These are phyloP conservation scores for Pseudogymnoascus sp. DNA, from an alignment of 2,329 filamentous ascomycete genomes.

Conservation along the genomic window DNA sequence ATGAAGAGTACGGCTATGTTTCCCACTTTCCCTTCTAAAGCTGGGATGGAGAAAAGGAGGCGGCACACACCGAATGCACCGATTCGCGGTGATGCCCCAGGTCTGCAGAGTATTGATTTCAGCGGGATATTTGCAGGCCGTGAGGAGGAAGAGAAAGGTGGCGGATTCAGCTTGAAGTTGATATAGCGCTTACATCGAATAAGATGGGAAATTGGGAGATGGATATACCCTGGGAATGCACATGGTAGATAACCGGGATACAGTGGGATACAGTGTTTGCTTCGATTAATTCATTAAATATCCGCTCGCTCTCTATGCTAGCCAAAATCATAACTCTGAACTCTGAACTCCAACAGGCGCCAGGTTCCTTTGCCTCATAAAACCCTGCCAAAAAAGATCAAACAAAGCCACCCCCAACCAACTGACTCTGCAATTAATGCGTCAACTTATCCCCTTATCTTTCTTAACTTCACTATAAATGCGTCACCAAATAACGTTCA, in stretches of 20 bases:
- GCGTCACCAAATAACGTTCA: slow-evolving; percentile 27
- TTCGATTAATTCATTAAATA: slow-evolving; percentile 8
- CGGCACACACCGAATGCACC: slow-evolving; percentile 76
- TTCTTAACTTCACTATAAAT: neutral
- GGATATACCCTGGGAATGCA: slow-evolving; percentile 9
- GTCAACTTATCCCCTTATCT: neutral
- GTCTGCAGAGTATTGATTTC: slow-evolving; percentile 52
- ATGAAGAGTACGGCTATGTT: slow-evolving; percentile 90
- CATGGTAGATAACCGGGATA: neutral
- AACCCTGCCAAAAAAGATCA: neutral
- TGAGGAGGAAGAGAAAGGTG: slow-evolving; percentile 55
- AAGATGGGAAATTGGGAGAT: neutral
- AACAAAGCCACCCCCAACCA: neutral
- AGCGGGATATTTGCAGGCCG: slow-evolving; percentile 61
- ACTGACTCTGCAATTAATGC: slow-evolving; percentile 3
- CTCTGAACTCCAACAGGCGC: neutral
- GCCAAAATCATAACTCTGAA: neutral
- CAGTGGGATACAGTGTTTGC: neutral
- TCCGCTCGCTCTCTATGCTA: neutral
- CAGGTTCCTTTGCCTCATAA: slow-evolving; percentile 7
- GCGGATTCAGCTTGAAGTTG: slow-evolving; percentile 58
- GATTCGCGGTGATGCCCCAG: slow-evolving; percentile 55
- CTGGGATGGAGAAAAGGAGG: slow-evolving; percentile 74
- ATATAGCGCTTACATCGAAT: slow-evolving; percentile 28
- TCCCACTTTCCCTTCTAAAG: slow-evolving; percentile 92